Percentiles rank a stretch among this genome's conserved stretches.
Evolutionary conservation across 2,329 filamentous ascomycete species (phyloP).

Genomic region (Penicillium sp.): DNA sequence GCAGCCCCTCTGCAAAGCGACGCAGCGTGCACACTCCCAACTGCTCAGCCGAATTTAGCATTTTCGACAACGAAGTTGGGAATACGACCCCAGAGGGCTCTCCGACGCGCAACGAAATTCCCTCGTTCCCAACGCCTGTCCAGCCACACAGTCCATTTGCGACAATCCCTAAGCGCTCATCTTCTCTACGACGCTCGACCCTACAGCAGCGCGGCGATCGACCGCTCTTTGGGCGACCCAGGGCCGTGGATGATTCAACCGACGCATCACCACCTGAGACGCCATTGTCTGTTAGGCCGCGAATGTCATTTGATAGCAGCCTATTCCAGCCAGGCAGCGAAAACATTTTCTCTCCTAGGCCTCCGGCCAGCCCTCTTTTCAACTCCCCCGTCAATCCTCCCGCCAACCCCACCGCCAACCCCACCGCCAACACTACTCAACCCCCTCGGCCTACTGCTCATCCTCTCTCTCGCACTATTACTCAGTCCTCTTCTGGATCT

Average conservation of each 20-base stretch:
- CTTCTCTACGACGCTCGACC: slow-evolving; percentile 75
- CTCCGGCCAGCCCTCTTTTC: slow-evolving; percentile 42
- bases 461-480: slow-evolving; percentile 76
- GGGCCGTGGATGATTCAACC: slow-evolving; percentile 25
- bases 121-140: slow-evolving; percentile 27
- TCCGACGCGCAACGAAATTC: slow-evolving; percentile 19
- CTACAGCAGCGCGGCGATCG: slow-evolving; percentile 72
- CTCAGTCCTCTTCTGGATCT: slow-evolving; percentile 74
- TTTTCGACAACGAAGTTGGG: slow-evolving; percentile 55
- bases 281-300: slow-evolving; percentile 54
- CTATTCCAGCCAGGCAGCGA: slow-evolving; percentile 55
- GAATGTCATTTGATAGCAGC: slow-evolving; percentile 72
- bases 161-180: slow-evolving; percentile 58
- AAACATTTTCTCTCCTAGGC: slow-evolving; percentile 55
- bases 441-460: slow-evolving; percentile 50
- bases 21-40: slow-evolving; percentile 73
- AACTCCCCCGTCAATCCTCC: slow-evolving; percentile 16
- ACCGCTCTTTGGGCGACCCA: slow-evolving; percentile 43
- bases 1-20: slow-evolving; percentile 82
- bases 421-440: slow-evolving; percentile 20
- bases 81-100: slow-evolving; percentile 23
- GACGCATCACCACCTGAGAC: slow-evolving; percentile 50
- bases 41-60: slow-evolving; percentile 57
- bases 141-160: slow-evolving; percentile 41
- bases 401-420: too few relatives aligned